Evolutionary conservation across 2,329 filamentous ascomycete genomes (phyloP), one percentile per base, ranked within the genome.

Genomic region (Cercospora nicotianae): DNA sequence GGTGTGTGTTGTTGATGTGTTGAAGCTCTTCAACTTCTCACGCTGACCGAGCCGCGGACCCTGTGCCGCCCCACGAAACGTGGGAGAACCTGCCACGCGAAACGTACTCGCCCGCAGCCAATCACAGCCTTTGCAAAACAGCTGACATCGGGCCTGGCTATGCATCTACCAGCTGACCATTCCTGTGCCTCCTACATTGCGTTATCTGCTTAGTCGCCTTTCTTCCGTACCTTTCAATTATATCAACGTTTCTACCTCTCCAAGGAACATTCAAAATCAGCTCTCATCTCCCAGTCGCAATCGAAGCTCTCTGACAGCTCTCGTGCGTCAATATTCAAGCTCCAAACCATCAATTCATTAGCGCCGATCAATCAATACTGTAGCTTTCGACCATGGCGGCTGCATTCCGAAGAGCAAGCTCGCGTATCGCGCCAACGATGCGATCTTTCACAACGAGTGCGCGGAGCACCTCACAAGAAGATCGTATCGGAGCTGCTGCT

Each of bases 401-500:
- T 36, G 55, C 55, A 23, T 36, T 59, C 30, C 28, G 55, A 31
- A 59, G 18, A 36, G 55, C 31, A 20, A 36, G n/a, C 31, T 31
- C 55, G 55, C 28, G 55, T 42, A 23, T 57, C 9, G 23, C 45
- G n/a, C 26, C 31, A 16, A 55, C 18, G 51, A 20, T 18, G 9
- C 48, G 61, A 16, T 75, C 76, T 57, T 72, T 75, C 69, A 72
- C 76, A 8, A 68, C 66, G 18, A 68, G 72, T 36, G 70, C 71
- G 36, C 73, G 68, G 28, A 66, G 69, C 5, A 66, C 66, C 60
- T 66, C 69, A 63, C 72, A 69, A 51, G 28, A 64, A 57, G 75
- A 76, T 58, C 73, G 70, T 12, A 66, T 77, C 12, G 74, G 72
- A 30, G 71, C 74, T 53, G 72, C 72, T 9, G 70, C 73, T 31